These are phyloP conservation scores for Metschnikowia henanensis DNA, from an alignment of 805 yeast genomes.

Conservation along the genomic window DNA sequence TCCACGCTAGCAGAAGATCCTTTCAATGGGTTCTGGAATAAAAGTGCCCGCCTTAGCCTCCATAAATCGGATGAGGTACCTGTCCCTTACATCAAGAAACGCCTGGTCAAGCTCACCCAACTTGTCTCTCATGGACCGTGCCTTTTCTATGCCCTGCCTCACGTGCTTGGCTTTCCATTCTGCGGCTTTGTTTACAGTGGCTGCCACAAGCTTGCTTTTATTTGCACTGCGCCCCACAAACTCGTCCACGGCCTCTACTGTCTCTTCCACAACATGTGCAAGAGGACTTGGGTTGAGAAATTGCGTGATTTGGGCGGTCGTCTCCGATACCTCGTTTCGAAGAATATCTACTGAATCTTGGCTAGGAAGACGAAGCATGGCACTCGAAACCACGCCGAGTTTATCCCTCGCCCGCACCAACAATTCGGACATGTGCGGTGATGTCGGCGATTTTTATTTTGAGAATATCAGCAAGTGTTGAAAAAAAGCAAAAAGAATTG, in stretches of 20 bases:
- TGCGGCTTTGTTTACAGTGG: constrained; percentile 2
- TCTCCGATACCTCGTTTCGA: background rate
- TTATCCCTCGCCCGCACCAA: constrained; percentile 4
- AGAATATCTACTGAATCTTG: constrained; percentile 4
- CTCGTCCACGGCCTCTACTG: constrained; percentile 1
- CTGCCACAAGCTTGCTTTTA: background rate
- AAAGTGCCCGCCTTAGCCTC: constrained; percentile 5
- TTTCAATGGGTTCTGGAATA: constrained; percentile 7
- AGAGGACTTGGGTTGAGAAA: constrained; percentile 9
- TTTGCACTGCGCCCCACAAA: background rate
- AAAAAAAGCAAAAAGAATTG: no score
- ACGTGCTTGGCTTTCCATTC: constrained; percentile 7
- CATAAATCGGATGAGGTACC: background rate
- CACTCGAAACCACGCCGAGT: background rate
- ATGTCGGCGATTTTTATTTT: background rate
- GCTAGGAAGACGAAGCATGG: constrained; percentile 2
- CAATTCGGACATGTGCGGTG: background rate
- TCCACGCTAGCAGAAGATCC: constrained; percentile 1
- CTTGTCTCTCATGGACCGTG: background rate
- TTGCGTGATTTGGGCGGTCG: constrained; percentile 4
- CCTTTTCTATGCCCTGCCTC: background rate
- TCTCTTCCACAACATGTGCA: constrained; percentile 2
- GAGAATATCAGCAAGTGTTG: no score
- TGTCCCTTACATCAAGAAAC: background rate
- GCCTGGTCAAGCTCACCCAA: constrained; percentile 2